phyloP scores from a whole-genome alignment of 495 filamentous ascomycete genomes.

The Xylaria bambusicola region DNA sequence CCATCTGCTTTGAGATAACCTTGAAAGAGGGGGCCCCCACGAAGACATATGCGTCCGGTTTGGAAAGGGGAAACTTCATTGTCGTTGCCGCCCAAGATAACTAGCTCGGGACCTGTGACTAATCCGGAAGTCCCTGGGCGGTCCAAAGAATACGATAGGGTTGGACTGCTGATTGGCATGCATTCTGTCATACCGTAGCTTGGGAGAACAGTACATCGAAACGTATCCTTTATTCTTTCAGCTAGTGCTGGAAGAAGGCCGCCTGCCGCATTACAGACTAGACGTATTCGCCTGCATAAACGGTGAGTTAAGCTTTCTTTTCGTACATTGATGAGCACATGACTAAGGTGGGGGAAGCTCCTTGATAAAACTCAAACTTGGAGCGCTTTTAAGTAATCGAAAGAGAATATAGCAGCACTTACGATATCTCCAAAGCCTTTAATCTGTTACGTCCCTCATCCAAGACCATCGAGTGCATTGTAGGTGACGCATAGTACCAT shows the following conservation, averaged over 20 bases:
- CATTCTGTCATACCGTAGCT: conserved; percentile 55
- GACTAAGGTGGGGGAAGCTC: neutral
- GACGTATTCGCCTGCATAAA: conserved; percentile 28
- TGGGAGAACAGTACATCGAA: conserved; percentile 43
- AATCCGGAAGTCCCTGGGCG: conserved; percentile 46
- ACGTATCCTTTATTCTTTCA: conserved; percentile 37
- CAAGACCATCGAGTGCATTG: conserved; percentile 50
- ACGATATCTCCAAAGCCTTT: conserved; percentile 36
- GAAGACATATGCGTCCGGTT: conserved; percentile 45
- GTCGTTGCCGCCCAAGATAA: conserved; percentile 38
- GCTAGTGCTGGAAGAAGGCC: conserved; percentile 46
- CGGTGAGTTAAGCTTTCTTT: neutral
- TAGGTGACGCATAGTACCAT: conserved; percentile 55
- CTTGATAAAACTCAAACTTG: no score
- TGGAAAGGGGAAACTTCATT: conserved; percentile 20
- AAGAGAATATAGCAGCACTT: neutral
- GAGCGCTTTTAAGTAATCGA: neutral
- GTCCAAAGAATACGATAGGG: conserved; percentile 42
- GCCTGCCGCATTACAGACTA: conserved; percentile 50
- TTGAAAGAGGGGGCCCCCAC: conserved; percentile 44
- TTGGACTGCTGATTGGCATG: conserved; percentile 50
- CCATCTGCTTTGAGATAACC: conserved; percentile 43
- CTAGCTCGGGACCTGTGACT: conserved; percentile 43
- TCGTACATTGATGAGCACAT: neutral
- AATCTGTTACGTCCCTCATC: conserved; percentile 33